Evolutionary conservation across 805 yeast species (phyloP).

Genomic region (Ogataea thermomethanolica): DNA sequence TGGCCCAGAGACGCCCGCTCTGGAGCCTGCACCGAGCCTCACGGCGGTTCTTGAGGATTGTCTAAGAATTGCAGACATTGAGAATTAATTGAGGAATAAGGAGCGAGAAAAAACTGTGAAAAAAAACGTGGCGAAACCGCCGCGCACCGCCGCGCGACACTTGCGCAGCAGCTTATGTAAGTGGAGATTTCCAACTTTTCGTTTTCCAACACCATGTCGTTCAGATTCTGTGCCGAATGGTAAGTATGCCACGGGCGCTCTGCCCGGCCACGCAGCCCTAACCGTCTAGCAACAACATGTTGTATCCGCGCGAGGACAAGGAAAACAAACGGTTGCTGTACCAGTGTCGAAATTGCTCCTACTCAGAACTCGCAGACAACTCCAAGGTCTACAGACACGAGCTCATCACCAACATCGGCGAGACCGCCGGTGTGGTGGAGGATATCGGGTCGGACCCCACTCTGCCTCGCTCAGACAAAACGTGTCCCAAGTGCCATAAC

Average conservation of each 20-base stretch:
- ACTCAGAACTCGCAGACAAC: slow-evolving; percentile 86
- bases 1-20: not conserved
- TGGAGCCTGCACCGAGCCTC: slow-evolving; percentile 18
- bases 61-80: slow-evolving; percentile 19
- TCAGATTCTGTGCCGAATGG: slow-evolving; percentile 89
- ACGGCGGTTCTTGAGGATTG: slow-evolving; percentile 21
- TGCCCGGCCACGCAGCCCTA: not conserved
- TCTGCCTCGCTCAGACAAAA: slow-evolving; percentile 89
- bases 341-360: slow-evolving; percentile 92
- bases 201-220: slow-evolving; percentile 44
- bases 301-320: slow-evolving; percentile 94
- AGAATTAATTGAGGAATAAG: not conserved
- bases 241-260: slow-evolving; percentile 30
- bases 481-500: slow-evolving; percentile 85
- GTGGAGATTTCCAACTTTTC: slow-evolving; percentile 1
- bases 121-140: slow-evolving; percentile 9
- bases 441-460: slow-evolving; percentile 98
- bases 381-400: slow-evolving; percentile 91
- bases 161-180: slow-evolving; percentile 1
- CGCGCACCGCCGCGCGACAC: slow-evolving; percentile 3
- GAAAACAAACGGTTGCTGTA: slow-evolving; percentile 71
- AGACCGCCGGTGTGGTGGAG: slow-evolving; percentile 94
- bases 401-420: slow-evolving; percentile 85
- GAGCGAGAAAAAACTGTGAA: slow-evolving; percentile 5
- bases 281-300: slow-evolving; percentile 77